phyloP scores from a whole-genome alignment of 164 flowering plant species.

The Tetrastigma voinierianum region DNA sequence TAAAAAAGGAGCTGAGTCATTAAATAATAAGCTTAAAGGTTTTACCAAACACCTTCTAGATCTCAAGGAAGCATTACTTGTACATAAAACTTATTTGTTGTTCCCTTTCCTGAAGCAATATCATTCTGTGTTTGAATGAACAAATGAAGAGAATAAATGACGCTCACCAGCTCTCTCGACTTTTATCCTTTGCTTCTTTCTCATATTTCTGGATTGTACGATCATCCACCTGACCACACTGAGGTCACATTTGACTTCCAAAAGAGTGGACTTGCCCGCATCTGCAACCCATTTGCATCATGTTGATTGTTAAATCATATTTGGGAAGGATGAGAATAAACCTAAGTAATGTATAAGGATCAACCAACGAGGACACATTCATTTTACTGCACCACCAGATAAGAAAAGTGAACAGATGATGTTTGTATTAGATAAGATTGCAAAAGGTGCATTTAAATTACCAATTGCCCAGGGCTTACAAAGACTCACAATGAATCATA shows the following conservation, averaged over 20 bases:
- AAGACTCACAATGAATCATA: too few species aligned
- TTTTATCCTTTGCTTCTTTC: slow-evolving; percentile 97
- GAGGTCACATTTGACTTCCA: slow-evolving; percentile 92
- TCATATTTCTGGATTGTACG: slow-evolving; percentile 97
- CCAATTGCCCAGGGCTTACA: too few species aligned
- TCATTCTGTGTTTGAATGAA: background rate
- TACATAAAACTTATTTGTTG: too few species aligned
- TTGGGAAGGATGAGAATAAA: background rate
- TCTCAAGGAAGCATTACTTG: too few species aligned
- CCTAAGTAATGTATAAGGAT: background rate
- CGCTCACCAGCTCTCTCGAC: slow-evolving; percentile 94
- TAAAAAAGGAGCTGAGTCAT: too few species aligned
- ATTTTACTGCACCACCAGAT: too few species aligned
- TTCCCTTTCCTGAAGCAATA: background rate
- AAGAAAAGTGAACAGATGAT: too few species aligned
- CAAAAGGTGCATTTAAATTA: too few species aligned
- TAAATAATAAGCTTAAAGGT: too few species aligned
- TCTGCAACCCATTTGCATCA: slow-evolving; percentile 45
- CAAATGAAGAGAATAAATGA: background rate
- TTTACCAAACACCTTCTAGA: too few species aligned
- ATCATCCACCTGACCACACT: slow-evolving; percentile 99
- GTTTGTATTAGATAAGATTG: too few species aligned
- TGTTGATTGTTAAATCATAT: background rate
- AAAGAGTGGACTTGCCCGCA: slow-evolving; percentile 94
- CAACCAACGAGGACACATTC: background rate